Conservation (phyloP, 495 filamentous ascomycete species). For the Hypoxylon intermedium region DNA sequence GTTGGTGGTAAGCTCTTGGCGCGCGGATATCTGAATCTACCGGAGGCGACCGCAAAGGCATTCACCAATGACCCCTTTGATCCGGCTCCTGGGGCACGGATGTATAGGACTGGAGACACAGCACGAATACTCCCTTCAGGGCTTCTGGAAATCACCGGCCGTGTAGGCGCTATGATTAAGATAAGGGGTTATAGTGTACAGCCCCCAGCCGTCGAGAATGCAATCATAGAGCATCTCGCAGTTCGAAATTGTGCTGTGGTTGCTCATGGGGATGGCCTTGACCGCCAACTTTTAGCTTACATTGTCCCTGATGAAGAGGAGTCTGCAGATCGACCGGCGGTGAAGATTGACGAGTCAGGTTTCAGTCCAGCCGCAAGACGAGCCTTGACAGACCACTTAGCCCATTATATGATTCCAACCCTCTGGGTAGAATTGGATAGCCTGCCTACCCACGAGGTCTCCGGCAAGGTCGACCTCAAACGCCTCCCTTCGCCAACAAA, state of each 20-base stretch:
- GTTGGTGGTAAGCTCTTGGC: constrained; percentile 73
- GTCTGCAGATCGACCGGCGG: constrained; percentile 56
- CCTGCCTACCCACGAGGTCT: constrained; percentile 70
- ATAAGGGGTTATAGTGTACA: constrained; percentile 71
- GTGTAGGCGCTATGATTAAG: constrained; percentile 73
- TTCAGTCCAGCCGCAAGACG: constrained; percentile 65
- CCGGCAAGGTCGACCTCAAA: constrained; percentile 72
- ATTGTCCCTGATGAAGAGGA: constrained; percentile 65
- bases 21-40: constrained; percentile 74
- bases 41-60: constrained; percentile 68
- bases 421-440: constrained; percentile 68
- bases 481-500: constrained; percentile 60
- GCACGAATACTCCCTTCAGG: constrained; percentile 69
- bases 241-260: constrained; percentile 66
- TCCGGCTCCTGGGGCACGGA: constrained; percentile 50
- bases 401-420: constrained; percentile 75
- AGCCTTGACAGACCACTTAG: constrained; percentile 62
- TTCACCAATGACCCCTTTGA: constrained; percentile 63
- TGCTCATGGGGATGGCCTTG: constrained; percentile 69
- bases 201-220: constrained; percentile 68
- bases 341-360: constrained; percentile 65
- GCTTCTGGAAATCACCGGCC: constrained; percentile 72
- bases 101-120: constrained; percentile 77
- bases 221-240: constrained; percentile 65
- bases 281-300: constrained; percentile 71